Evolutionary conservation across 202 grass and related monocot species (phyloP).

Genomic region (Setaria italica): DNA sequence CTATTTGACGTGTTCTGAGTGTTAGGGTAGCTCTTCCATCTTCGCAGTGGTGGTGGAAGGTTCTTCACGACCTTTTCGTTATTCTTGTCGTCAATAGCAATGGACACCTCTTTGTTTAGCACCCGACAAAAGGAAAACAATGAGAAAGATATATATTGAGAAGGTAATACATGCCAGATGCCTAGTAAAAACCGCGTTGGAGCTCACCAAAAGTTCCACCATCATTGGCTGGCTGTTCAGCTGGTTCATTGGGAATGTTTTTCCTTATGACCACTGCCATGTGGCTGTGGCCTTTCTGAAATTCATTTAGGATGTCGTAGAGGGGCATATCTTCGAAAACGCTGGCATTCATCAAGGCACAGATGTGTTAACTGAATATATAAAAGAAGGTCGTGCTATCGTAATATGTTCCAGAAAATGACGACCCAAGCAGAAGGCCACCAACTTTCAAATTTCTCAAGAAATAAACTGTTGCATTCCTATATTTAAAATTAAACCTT

Average conservation of each 20-base stretch:
- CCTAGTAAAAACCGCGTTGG: neutral
- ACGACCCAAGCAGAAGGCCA: neutral
- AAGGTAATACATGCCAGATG: neutral
- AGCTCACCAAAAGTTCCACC: slow-evolving; percentile 57
- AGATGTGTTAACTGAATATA: slow-evolving; percentile 29
- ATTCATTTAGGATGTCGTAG: slow-evolving; percentile 98
- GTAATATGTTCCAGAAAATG: slow-evolving; percentile 9
- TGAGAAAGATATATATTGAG: neutral
- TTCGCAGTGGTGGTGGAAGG: slow-evolving; percentile 39
- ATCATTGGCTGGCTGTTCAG: slow-evolving; percentile 43
- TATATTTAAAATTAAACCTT: slow-evolving; percentile 2
- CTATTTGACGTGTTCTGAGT: slow-evolving; percentile 45
- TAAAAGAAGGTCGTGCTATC: slow-evolving; percentile 11
- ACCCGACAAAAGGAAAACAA: neutral
- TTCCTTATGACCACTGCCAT: slow-evolving; percentile 88
- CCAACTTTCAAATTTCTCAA: neutral
- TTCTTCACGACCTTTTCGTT: slow-evolving; percentile 56
- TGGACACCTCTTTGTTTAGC: slow-evolving; percentile 59
- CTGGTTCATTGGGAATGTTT: slow-evolving; percentile 16
- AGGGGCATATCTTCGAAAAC: slow-evolving; percentile 88
- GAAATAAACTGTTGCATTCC: neutral
- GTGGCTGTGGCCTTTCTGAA: slow-evolving; percentile 98
- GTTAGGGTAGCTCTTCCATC: slow-evolving; percentile 80
- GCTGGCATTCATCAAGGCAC: slow-evolving; percentile 52
- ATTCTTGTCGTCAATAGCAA: slow-evolving; percentile 63